Base-by-base conservation (phyloP, 2,329 filamentous ascomycete genomes). In the Aureobasidium sp. region DNA sequence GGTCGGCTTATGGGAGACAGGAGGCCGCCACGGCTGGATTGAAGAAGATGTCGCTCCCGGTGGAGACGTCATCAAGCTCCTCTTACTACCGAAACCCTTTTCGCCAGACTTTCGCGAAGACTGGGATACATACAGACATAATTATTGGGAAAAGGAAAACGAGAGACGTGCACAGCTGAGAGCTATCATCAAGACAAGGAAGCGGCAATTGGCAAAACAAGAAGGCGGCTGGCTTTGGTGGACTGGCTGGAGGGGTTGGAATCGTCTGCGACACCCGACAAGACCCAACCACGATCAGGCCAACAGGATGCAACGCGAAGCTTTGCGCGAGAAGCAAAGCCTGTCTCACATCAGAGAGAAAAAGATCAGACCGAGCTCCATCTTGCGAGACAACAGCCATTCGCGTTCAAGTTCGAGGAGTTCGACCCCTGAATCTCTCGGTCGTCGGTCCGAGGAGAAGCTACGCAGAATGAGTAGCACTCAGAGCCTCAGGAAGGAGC, bases 121-220 rank as follows among this genome's bases (percentile, higher is more conserved):
- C 67, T 99, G 94, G 94, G 94, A 99, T 71, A 81, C 93, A 17
- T 99, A 95, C 75, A 84, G 94, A 59, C 87, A 88, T 37, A 92
- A 97, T 64, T 99, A 97, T 76, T 99, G 94, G 94, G 93, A 97
- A 69, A 87, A 87, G 64, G 94, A 99, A 74, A 99, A 99, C 71
- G 91, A 96, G 73, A 87, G 93, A 2, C 86, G 94, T 14, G 84
- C 87, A 2, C 77, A 89, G 62, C 78, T 97, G 27, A 83, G 90
- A 25, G 77, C 81, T 47, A 89, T 89, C 70, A 78, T 96, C 55
- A 84, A 86, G 65, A 82, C 85, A 57, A 82, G 84, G 36, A 87
- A 92, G 68, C 81, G 82, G 20, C 85, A 87, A 64, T 76, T 90
- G 15, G 86, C 87, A n/a, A 86, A 84, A 70, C 78, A 86, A 67